Conservation (phyloP, 1,284 basidiomycete species). For the Boletellus deceptivus region DNA sequence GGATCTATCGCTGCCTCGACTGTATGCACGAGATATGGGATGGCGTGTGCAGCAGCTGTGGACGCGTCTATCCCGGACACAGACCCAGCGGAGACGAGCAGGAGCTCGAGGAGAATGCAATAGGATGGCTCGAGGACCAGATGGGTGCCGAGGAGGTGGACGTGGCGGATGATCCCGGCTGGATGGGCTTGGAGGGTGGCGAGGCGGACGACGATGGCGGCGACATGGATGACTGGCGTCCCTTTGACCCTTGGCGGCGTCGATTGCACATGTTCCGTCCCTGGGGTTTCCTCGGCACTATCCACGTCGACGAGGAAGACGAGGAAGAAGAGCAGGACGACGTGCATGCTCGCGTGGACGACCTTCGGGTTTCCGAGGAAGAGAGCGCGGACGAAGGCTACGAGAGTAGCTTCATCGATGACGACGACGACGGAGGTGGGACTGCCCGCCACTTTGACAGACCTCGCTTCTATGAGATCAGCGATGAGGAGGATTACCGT, state of each 20-base stretch:
- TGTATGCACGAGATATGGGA: slow-evolving; percentile 75
- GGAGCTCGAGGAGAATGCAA: slow-evolving; percentile 38
- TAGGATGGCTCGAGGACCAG: slow-evolving; percentile 38
- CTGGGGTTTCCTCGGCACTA: slow-evolving; percentile 16
- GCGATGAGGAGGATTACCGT: slow-evolving; percentile 11
- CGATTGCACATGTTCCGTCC: slow-evolving; percentile 17
- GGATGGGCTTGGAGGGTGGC: slow-evolving; percentile 40
- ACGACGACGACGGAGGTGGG: slow-evolving; percentile 26
- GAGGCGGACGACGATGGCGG: slow-evolving; percentile 28
- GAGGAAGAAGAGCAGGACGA: slow-evolving; percentile 29
- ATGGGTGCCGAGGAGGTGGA: slow-evolving; percentile 33
- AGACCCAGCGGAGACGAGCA: slow-evolving; percentile 34
- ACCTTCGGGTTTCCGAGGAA: slow-evolving; percentile 17
- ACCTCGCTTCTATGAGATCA: slow-evolving; percentile 28
- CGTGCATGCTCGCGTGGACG: slow-evolving; percentile 20
- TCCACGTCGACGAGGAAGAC: slow-evolving; percentile 28
- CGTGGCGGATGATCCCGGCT: slow-evolving; percentile 34
- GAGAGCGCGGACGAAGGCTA: slow-evolving; percentile 36
- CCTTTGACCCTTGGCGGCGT: slow-evolving; percentile 21
- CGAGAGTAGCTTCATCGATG: slow-evolving; percentile 54
- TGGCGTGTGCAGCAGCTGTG: slow-evolving; percentile 59
- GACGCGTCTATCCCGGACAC: slow-evolving; percentile 57
- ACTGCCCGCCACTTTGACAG: slow-evolving; percentile 1
- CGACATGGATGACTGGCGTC: slow-evolving; percentile 22
- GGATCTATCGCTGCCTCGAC: slow-evolving; percentile 67